A percentile compares a stretch with the other conserved stretches of the same genome.
These are phyloP conservation scores for Nitzschia putrida DNA, from an alignment of 108 stramenopile species.

Conservation along the genomic window DNA sequence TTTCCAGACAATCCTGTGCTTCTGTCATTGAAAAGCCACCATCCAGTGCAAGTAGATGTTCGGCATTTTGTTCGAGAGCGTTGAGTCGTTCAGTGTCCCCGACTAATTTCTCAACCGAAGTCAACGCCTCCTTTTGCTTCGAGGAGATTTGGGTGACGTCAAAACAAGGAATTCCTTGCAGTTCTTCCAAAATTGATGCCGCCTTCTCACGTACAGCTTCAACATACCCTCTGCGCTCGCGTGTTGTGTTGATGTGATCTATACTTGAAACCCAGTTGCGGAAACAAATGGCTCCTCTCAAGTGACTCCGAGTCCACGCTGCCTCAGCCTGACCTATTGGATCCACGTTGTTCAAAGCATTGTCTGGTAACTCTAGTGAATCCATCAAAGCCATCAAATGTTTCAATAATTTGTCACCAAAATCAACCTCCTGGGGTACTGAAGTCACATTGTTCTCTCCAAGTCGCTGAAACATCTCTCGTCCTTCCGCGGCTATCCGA, in stretches of 20 bases:
- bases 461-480: constrained; percentile 4
- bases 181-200: constrained; percentile 3
- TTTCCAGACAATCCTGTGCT: constrained; percentile 12
- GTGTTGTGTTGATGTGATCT: constrained; percentile 38
- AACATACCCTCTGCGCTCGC: constrained; percentile 61
- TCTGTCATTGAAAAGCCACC: background rate
- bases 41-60: background rate
- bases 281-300: constrained; percentile 54
- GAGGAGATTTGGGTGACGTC: background rate
- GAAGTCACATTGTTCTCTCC: background rate
- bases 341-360: constrained; percentile 48
- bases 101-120: background rate
- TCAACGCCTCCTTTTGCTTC: background rate
- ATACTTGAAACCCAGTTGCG: constrained; percentile 68
- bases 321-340: constrained; percentile 46
- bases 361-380: constrained; percentile 5
- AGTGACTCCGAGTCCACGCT: constrained; percentile 44
- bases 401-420: constrained; percentile 43
- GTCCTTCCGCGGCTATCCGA: constrained; percentile 3
- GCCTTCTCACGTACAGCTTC: constrained; percentile 21
- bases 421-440: background rate
- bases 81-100: background rate
- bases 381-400: constrained; percentile 41
- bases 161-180: background rate
- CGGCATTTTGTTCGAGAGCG: background rate